phyloP scores from a whole-genome alignment of 768 basidiomycete species.

The Amanita pallidorosea region DNA sequence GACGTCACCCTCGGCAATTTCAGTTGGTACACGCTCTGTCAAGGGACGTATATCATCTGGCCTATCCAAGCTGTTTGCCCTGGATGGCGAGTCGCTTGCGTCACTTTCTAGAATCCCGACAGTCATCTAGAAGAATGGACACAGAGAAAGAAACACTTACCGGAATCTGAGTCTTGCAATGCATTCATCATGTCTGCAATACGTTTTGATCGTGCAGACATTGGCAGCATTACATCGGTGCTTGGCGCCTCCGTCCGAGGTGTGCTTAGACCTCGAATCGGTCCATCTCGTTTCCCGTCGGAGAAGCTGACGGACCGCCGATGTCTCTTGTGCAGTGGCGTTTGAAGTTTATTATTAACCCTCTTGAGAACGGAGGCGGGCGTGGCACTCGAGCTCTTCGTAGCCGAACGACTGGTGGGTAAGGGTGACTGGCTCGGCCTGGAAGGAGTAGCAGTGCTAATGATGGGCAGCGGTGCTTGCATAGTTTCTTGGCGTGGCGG shows the following conservation, averaged over 20 bases:
- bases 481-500: constrained; percentile 4
- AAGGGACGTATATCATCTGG: constrained; percentile 40
- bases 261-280: constrained; percentile 54
- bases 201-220: constrained; percentile 66
- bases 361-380: constrained; percentile 53
- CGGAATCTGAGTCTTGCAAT: constrained; percentile 54
- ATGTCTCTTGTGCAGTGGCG: constrained; percentile 43
- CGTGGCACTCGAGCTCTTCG: constrained; percentile 35
- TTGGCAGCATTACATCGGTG: constrained; percentile 25
- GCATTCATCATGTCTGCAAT: constrained; percentile 74
- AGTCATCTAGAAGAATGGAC: constrained; percentile 7
- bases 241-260: constrained; percentile 26
- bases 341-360: constrained; percentile 36
- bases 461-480: constrained; percentile 1
- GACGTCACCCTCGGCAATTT: constrained; percentile 16
- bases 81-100: constrained; percentile 46
- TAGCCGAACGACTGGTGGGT: constrained; percentile 29
- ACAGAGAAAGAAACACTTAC: constrained; percentile 28
- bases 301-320: constrained; percentile 95
- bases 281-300: constrained; percentile 84
- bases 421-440: constrained; percentile 7
- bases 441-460: background rate
- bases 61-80: constrained; percentile 32
- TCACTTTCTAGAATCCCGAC: constrained; percentile 20
- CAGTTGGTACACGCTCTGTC: constrained; percentile 25